Conservation (phyloP, 2,329 filamentous ascomycete genomes). For the Neurospora crassa region DNA sequence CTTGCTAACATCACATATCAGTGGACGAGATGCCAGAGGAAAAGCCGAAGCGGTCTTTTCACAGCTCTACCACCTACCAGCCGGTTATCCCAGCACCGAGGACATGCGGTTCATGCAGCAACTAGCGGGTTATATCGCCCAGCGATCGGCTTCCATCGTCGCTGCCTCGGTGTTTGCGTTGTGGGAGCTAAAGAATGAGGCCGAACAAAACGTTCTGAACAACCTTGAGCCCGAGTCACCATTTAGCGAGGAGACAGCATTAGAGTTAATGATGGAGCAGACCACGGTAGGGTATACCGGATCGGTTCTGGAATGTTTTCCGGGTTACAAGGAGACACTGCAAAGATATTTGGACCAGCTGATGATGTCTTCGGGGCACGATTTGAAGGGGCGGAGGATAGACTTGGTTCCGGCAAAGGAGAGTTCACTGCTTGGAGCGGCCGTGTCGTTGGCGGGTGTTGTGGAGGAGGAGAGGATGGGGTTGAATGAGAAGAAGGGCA, state of each 20-base stretch:
- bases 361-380: constrained; percentile 30
- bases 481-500: not conserved
- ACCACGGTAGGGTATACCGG: constrained; percentile 70
- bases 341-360: constrained; percentile 56
- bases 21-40: not conserved
- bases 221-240: constrained; percentile 4
- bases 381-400: constrained; percentile 31
- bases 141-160: constrained; percentile 49
- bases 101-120: constrained; percentile 44
- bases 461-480: not conserved
- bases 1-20: constrained; percentile 5
- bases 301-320: constrained; percentile 71
- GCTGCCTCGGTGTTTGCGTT: constrained; percentile 50
- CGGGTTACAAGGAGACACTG: constrained; percentile 51
- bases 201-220: constrained; percentile 35
- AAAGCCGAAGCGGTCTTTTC: not conserved
- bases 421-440: constrained; percentile 66
- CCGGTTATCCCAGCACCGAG: constrained; percentile 27
- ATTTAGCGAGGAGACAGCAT: constrained; percentile 38
- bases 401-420: constrained; percentile 61
- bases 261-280: constrained; percentile 24
- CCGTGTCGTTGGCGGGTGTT: constrained; percentile 50
- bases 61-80: constrained; percentile 34
- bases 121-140: constrained; percentile 45
- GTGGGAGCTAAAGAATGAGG: constrained; percentile 43